phyloP scores from a whole-genome alignment of 1,284 basidiomycete species.

The Malassezia globosa region DNA sequence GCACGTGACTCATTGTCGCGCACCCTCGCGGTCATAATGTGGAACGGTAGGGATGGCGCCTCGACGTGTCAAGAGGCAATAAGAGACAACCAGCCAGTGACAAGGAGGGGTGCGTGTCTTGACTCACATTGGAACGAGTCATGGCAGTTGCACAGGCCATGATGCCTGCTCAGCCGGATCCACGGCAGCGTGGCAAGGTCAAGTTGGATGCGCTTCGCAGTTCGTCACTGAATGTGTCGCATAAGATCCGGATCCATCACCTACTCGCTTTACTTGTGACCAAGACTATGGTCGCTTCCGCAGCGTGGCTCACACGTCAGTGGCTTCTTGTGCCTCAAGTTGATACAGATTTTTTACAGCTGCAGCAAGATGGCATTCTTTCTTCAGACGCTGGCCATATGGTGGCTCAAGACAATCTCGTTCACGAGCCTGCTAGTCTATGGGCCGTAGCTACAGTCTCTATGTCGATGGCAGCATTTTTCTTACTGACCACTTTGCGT shows the following conservation, averaged over 20 bases:
- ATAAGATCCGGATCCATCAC: slow-evolving; percentile 37
- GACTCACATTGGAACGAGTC: not conserved
- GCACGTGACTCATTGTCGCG: too few species aligned
- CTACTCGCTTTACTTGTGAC: slow-evolving; percentile 39
- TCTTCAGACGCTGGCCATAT: too few species aligned
- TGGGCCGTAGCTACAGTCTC: slow-evolving; percentile 36
- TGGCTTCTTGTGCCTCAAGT: slow-evolving; percentile 35
- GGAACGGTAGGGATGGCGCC: too few species aligned
- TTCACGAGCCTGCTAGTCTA: slow-evolving; percentile 18
- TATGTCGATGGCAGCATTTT: slow-evolving; percentile 29
- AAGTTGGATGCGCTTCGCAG: slow-evolving; percentile 13
- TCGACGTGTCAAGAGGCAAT: not conserved
- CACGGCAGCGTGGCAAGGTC: slow-evolving; percentile 18
- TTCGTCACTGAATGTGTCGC: not conserved
- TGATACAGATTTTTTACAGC: slow-evolving; percentile 17
- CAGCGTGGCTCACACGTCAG: slow-evolving; percentile 36
- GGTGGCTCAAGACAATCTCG: not conserved
- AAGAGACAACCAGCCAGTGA: not conserved
- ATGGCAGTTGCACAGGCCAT: not conserved
- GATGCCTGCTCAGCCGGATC: slow-evolving; percentile 10
- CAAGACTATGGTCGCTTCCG: slow-evolving; percentile 41
- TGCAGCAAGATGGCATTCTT: too few species aligned
- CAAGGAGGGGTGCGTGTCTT: not conserved
- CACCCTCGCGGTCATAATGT: too few species aligned
- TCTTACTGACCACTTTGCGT: slow-evolving; percentile 29